Conservation (phyloP, 768 basidiomycete genomes). For the Calvatia gigantea region DNA sequence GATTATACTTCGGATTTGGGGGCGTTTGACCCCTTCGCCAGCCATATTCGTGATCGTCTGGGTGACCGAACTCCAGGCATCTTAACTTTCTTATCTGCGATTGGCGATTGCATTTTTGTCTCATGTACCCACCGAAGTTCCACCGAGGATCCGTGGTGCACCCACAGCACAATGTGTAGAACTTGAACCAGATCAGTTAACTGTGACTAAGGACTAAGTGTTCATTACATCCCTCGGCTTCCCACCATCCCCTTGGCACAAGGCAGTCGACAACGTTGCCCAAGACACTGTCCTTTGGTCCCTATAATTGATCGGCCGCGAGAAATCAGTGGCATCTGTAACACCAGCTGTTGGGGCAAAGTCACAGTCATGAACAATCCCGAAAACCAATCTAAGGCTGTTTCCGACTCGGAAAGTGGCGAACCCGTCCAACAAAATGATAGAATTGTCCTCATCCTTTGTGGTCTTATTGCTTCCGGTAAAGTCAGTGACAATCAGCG, state of each 20-base stretch:
- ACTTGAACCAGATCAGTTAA: neutral
- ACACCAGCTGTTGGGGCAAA: neutral
- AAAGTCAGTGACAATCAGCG: slow-evolving; percentile 42
- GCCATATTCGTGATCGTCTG: too few species aligned
- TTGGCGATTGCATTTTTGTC: neutral
- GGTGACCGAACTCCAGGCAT: too few species aligned
- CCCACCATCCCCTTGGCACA: neutral
- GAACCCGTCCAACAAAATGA: too few species aligned
- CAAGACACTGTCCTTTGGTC: neutral
- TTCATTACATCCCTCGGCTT: neutral
- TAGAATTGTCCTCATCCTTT: slow-evolving; percentile 64
- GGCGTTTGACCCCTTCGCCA: too few species aligned
- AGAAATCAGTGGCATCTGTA: neutral
- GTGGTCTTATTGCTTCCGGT: slow-evolving; percentile 72
- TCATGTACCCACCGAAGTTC: neutral
- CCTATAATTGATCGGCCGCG: neutral
- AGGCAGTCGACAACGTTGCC: neutral
- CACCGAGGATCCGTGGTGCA: neutral
- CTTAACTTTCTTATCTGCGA: neutral
- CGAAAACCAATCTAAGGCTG: too few species aligned
- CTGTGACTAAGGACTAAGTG: neutral
- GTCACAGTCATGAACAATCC: slow-evolving; percentile 13
- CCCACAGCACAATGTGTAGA: neutral
- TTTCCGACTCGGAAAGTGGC: too few species aligned
- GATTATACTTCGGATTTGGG: too few species aligned